Conservation (phyloP, 257 asterid genomes). For the Avicennia marina region DNA sequence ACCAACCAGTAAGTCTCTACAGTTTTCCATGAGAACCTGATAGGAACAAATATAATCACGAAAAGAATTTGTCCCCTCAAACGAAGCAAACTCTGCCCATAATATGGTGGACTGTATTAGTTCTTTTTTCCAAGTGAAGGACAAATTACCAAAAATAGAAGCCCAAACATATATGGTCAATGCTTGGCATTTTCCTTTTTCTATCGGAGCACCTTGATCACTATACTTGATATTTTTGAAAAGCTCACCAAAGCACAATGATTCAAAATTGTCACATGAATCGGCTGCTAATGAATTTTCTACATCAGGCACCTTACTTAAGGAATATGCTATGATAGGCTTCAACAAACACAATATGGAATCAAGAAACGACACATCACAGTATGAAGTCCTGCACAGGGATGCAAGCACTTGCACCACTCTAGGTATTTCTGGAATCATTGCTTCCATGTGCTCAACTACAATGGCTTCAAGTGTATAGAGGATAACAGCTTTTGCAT, state of each 20-base stretch:
- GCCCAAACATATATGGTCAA: conserved; percentile 71
- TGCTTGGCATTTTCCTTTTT: conserved; percentile 52
- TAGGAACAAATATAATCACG: conserved; percentile 81
- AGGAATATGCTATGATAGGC: conserved; percentile 78
- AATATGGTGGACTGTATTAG: conserved; percentile 41
- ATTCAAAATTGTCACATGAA: conserved; percentile 65
- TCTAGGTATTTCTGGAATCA: conserved; percentile 84
- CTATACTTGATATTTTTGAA: conserved; percentile 38
- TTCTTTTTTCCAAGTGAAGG: conserved; percentile 54
- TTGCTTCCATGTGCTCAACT: conserved; percentile 83
- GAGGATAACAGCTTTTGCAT: conserved; percentile 82
- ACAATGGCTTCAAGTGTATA: conserved; percentile 89
- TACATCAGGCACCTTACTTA: conserved; percentile 56
- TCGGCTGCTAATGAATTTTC: conserved; percentile 46
- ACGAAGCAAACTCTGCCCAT: conserved; percentile 70
- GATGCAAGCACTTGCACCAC: conserved; percentile 73
- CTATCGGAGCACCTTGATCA: conserved; percentile 29
- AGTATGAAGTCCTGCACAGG: conserved; percentile 62
- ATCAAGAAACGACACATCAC: conserved; percentile 81
- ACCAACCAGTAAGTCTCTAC: conserved; percentile 49
- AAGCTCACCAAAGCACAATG: conserved; percentile 82
- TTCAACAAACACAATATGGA: conserved; percentile 62
- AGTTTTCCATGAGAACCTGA: conserved; percentile 73
- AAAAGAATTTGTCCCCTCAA: conserved; percentile 47
- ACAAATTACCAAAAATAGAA: conserved; percentile 64